Percentiles rank a stretch among this genome's conserved stretches.
phyloP scores from a whole-genome alignment of 305 asterid species.

The Solanum chacoense region DNA sequence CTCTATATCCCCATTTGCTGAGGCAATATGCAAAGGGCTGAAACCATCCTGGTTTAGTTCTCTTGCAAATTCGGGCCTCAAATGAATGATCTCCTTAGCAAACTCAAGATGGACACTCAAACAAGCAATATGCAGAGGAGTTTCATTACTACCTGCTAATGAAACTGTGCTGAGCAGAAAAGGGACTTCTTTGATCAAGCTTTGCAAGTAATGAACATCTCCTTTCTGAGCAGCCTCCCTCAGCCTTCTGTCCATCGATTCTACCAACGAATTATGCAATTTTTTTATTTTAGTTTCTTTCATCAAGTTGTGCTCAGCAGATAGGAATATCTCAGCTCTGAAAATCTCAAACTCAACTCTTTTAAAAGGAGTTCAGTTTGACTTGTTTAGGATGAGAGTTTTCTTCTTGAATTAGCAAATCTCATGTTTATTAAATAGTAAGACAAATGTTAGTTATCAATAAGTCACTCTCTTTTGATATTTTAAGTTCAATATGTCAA shows the following conservation, averaged over 20 bases:
- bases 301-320: neutral
- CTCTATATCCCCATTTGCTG: slow-evolving; percentile 35
- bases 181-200: slow-evolving; percentile 22
- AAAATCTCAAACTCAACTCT: neutral
- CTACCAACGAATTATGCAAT: neutral
- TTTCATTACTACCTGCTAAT: slow-evolving; percentile 12
- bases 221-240: slow-evolving; percentile 33
- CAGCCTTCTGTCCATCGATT: slow-evolving; percentile 31
- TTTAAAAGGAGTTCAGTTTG: neutral
- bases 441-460: neutral
- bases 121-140: slow-evolving; percentile 40
- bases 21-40: slow-evolving; percentile 49
- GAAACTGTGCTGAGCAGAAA: slow-evolving; percentile 9
- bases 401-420: neutral
- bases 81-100: slow-evolving; percentile 15
- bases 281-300: neutral
- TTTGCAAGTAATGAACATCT: slow-evolving; percentile 21
- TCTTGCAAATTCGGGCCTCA: slow-evolving; percentile 11
- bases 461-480: too few species aligned
- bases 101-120: slow-evolving; percentile 23
- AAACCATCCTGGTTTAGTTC: slow-evolving; percentile 41
- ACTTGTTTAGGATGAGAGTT: neutral
- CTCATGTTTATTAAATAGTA: neutral
- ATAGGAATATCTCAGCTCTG: neutral
- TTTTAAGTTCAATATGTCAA: neutral